These are phyloP conservation scores for Ustilago xerochloae DNA, from an alignment of 1,284 basidiomycete genomes.

Conservation along the genomic window DNA sequence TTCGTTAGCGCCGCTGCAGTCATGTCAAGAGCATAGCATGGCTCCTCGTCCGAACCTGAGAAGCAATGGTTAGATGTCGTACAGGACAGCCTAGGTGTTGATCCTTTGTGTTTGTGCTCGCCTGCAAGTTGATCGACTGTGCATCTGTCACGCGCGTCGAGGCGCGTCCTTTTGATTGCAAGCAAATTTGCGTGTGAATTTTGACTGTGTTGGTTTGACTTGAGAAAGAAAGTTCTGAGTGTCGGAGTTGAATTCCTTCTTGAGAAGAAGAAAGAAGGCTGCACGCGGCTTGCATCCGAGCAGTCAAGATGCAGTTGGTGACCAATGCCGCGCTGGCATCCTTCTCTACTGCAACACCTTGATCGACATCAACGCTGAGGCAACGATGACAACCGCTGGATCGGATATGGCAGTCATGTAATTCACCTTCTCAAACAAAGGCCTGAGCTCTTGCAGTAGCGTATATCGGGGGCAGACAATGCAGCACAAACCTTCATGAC, in stretches of 20 bases:
- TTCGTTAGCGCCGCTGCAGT: background rate
- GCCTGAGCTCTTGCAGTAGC: too few relatives aligned
- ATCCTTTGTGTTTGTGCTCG: background rate
- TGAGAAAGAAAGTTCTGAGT: background rate
- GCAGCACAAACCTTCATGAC: too few relatives aligned
- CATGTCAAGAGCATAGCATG: too few relatives aligned
- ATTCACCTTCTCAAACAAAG: too few relatives aligned
- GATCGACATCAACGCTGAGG: too few relatives aligned
- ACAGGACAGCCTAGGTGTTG: too few relatives aligned
- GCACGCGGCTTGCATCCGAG: conserved; percentile 1
- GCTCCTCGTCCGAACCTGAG: too few relatives aligned
- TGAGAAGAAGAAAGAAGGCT: conserved; percentile 29
- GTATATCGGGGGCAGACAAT: too few relatives aligned
- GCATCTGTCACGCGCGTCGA: conserved; percentile 3
- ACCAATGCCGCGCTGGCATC: background rate
- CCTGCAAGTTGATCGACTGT: conserved; percentile 5
- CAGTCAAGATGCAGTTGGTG: conserved; percentile 3
- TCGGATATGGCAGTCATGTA: too few relatives aligned
- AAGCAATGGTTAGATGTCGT: too few relatives aligned
- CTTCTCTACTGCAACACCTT: too few relatives aligned
- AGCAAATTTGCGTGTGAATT: background rate
- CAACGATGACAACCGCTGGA: too few relatives aligned
- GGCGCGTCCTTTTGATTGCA: background rate
- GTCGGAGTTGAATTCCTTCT: conserved; percentile 15
- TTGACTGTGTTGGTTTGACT: conserved; percentile 10